Conservation (phyloP, 495 filamentous ascomycete genomes). For the Friedmanniomyces simplex region DNA sequence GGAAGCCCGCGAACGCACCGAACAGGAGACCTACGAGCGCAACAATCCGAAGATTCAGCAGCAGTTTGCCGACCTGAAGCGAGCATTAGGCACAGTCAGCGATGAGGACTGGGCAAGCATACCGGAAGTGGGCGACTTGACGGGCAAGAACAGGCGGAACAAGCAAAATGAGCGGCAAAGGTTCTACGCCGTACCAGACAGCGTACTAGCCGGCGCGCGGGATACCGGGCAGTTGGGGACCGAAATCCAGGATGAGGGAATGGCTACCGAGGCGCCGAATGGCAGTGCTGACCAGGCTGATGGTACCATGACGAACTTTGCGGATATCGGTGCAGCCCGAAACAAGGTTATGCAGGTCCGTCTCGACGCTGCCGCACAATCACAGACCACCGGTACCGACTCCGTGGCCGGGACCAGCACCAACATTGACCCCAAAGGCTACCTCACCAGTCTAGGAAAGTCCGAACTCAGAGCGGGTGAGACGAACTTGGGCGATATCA, state of each 20-base stretch:
- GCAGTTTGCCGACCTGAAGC: conserved; percentile 92
- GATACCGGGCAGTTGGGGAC: conserved; percentile 73
- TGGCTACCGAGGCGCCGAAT: conserved; percentile 37
- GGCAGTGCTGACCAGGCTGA: conserved; percentile 46
- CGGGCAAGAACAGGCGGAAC: conserved; percentile 77
- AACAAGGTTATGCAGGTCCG: conserved; percentile 87
- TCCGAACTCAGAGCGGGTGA: conserved; percentile 67
- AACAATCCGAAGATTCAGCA: conserved; percentile 98
- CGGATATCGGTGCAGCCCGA: conserved; percentile 90
- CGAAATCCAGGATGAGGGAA: conserved; percentile 69
- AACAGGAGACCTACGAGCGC: conserved; percentile 86
- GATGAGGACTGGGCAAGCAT: conserved; percentile 96
- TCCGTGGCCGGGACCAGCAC: conserved; percentile 69
- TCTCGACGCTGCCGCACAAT: conserved; percentile 77
- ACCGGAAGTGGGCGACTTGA: conserved; percentile 92
- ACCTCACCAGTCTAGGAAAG: conserved; percentile 79
- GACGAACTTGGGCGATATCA: conserved; percentile 84
- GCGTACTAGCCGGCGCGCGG: conserved; percentile 78
- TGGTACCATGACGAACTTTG: conserved; percentile 93
- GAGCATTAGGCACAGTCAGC: conserved; percentile 73
- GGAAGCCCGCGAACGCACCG: conserved; percentile 88
- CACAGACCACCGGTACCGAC: conserved; percentile 47
- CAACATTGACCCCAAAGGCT: conserved; percentile 90
- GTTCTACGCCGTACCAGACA: conserved; percentile 96
- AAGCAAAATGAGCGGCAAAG: conserved; percentile 65